phyloP scores from a whole-genome alignment of 306 rosid genomes.

The Quercus wislizeni region DNA sequence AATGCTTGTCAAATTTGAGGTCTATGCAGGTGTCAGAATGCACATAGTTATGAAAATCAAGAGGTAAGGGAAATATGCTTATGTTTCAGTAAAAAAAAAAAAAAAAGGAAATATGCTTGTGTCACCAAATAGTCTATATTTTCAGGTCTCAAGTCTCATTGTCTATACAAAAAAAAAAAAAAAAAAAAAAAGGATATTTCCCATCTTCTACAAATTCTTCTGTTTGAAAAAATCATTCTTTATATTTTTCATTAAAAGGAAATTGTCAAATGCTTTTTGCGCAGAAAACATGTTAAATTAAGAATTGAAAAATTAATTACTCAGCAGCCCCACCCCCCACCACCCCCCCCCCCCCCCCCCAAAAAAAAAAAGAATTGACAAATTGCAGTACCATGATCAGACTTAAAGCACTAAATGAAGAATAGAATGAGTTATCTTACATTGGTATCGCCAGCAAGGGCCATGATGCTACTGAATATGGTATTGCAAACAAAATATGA shows the following conservation, averaged over 20 bases:
- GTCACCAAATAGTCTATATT: not conserved
- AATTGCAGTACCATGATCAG: conserved; percentile 11
- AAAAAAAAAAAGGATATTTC: not conserved
- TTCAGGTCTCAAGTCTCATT: not conserved
- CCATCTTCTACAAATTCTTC: not conserved
- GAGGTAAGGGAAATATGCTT: not conserved
- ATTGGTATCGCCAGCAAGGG: conserved; percentile 70
- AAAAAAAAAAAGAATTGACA: not conserved
- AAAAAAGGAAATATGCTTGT: not conserved
- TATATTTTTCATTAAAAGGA: not conserved
- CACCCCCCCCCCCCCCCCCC: too few relatives aligned
- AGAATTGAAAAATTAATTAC: not conserved
- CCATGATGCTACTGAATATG: conserved; percentile 73
- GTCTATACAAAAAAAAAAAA: not conserved
- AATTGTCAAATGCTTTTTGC: not conserved
- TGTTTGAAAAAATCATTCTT: not conserved
- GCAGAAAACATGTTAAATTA: not conserved
- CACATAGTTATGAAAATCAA: not conserved
- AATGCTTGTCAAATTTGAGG: conserved; percentile 31
- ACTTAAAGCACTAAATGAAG: conserved; percentile 9
- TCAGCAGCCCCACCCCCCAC: too few relatives aligned
- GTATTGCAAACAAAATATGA: conserved; percentile 75
- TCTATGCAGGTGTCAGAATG: not conserved
- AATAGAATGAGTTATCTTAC: conserved; percentile 44
- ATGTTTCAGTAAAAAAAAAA: too few relatives aligned